Conservation (phyloP, 805 yeast species). For the Ogataea saltuana region DNA sequence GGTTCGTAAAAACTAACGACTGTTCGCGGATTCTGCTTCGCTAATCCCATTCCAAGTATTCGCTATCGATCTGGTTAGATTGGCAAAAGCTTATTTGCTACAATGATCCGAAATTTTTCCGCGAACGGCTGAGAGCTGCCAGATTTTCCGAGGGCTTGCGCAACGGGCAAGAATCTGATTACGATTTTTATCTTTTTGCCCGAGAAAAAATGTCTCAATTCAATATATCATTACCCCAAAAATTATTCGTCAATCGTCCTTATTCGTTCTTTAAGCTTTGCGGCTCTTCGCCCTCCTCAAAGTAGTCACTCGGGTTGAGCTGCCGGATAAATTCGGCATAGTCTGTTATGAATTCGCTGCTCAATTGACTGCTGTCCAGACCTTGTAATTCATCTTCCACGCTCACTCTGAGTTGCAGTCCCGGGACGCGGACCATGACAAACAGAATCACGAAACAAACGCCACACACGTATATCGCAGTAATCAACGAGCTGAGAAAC, state of each 20-base stretch:
- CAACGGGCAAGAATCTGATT: too few species aligned
- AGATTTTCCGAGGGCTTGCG: too few species aligned
- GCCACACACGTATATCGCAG: conserved; percentile 67
- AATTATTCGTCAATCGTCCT: conserved; percentile 2
- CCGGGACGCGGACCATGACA: conserved; percentile 73
- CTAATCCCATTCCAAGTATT: too few species aligned
- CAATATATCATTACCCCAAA: background rate
- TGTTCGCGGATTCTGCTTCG: too few species aligned
- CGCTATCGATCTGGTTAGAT: too few species aligned
- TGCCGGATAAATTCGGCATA: conserved; percentile 89
- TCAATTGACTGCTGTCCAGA: conserved; percentile 85
- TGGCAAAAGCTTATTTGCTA: too few species aligned
- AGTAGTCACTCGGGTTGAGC: conserved; percentile 39
- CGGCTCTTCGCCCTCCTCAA: conserved; percentile 8
- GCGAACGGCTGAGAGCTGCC: too few species aligned
- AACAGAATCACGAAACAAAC: conserved; percentile 59
- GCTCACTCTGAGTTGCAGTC: conserved; percentile 68
- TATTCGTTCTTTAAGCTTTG: conserved; percentile 1
- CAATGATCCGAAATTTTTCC: too few species aligned
- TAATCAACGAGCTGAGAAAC: conserved; percentile 37
- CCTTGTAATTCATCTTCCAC: conserved; percentile 78
- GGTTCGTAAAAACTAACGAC: too few species aligned
- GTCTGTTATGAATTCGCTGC: conserved; percentile 83
- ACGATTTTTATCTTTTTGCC: too few species aligned
- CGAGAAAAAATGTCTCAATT: too few species aligned